Evolutionary conservation across 805 yeast genomes (phyloP).

Genomic region (Candida ulmi): DNA sequence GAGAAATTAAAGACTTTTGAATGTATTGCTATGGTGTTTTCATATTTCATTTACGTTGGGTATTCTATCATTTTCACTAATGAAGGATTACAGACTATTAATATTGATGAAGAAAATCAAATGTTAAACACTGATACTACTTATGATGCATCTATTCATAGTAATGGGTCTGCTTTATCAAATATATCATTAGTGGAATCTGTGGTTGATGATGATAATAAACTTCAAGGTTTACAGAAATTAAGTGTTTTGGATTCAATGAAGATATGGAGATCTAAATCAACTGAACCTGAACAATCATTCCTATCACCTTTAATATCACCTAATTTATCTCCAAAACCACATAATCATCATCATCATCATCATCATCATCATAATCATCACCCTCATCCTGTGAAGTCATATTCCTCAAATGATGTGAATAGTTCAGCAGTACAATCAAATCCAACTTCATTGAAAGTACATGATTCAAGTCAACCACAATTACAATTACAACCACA

Average conservation of each 20-base stretch:
- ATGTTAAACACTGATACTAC: background rate
- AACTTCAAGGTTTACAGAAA: conserved; percentile 18
- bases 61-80: conserved; percentile 36
- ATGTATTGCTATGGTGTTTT: conserved; percentile 48
- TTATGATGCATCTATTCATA: background rate
- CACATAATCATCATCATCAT: background rate
- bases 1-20: conserved; percentile 50
- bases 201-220: conserved; percentile 15
- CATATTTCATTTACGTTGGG: conserved; percentile 55
- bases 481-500: too few relatives aligned
- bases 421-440: background rate
- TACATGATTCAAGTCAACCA: too few relatives aligned
- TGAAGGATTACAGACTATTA: conserved; percentile 27
- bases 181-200: background rate
- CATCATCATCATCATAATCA: too few relatives aligned
- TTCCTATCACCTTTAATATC: too few relatives aligned
- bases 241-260: conserved; percentile 35
- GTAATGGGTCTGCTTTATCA: background rate
- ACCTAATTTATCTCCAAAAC: too few relatives aligned
- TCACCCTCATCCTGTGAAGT: background rate
- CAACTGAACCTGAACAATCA: background rate
- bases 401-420: background rate
- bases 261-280: conserved; percentile 22
- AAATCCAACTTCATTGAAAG: too few relatives aligned
- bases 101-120: conserved; percentile 9